Conservation (phyloP, 2,329 filamentous ascomycete species). For the Colletotrichum sp. region DNA sequence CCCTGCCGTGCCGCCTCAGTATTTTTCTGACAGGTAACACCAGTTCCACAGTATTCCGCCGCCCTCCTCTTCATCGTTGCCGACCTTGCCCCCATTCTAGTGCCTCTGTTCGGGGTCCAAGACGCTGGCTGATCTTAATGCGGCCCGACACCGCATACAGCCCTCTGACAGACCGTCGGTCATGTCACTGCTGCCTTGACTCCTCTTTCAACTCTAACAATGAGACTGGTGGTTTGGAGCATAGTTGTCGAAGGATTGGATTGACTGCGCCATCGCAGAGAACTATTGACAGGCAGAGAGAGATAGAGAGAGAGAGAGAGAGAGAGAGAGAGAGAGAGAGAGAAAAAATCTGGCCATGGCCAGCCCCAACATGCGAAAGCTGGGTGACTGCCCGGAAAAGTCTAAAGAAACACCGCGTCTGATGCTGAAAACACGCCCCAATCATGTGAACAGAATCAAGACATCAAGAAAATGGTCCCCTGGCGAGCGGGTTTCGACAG, state of each 20-base stretch:
- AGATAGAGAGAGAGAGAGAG: not conserved
- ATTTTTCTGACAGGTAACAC: slow-evolving; percentile 2
- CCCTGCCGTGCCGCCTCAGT: slow-evolving; percentile 7
- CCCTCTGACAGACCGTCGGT: not conserved
- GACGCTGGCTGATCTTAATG: not conserved
- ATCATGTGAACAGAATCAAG: not conserved
- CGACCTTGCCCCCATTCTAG: slow-evolving; percentile 10
- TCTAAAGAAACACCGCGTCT: not conserved
- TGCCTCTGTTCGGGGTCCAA: not conserved
- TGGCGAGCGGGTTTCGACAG: not conserved
- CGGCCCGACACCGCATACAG: slow-evolving; percentile 1
- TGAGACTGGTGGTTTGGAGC: not conserved
- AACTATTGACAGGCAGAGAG: not conserved
- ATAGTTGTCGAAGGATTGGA: slow-evolving; percentile 3
- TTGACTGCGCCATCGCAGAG: not conserved
- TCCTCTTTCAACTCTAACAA: not conserved
- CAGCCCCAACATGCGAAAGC: not conserved
- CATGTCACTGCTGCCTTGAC: not conserved
- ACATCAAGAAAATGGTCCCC: not conserved
- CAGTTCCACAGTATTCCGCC: not conserved
- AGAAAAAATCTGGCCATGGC: not conserved
- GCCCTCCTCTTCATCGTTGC: not conserved
- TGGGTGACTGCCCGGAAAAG: not conserved
- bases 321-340: not conserved
- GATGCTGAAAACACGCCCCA: not conserved